phyloP scores from a whole-genome alignment of 1,284 basidiomycete genomes.

The Phellopilus nigrolimitatus region DNA sequence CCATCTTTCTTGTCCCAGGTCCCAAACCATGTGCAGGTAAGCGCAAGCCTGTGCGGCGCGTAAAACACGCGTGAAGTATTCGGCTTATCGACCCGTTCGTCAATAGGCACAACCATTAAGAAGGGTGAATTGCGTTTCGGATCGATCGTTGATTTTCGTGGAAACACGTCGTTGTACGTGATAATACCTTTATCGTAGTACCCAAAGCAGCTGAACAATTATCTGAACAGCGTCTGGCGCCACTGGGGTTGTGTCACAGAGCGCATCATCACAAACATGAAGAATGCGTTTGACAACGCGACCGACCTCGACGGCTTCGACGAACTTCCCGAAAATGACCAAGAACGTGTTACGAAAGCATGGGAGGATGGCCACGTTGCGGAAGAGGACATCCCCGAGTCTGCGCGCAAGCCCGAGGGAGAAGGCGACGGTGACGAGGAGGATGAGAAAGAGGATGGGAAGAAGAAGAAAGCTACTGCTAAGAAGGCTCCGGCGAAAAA shows the following conservation, averaged over 20 bases:
- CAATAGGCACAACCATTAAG: slow-evolving; percentile 59
- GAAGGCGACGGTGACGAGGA: slow-evolving; percentile 43
- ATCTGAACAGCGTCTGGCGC: slow-evolving; percentile 54
- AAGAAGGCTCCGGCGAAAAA: slow-evolving; percentile 22
- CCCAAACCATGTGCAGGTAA: slow-evolving; percentile 73
- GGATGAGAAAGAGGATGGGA: slow-evolving; percentile 30
- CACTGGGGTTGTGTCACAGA: slow-evolving; percentile 81
- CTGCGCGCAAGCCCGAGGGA: slow-evolving; percentile 54
- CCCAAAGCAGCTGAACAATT: slow-evolving; percentile 15
- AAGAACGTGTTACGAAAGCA: slow-evolving; percentile 62
- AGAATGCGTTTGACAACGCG: slow-evolving; percentile 52
- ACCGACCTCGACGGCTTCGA: slow-evolving; percentile 73
- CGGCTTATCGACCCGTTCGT: slow-evolving; percentile 19
- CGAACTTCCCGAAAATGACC: slow-evolving; percentile 57
- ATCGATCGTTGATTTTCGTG: slow-evolving; percentile 71
- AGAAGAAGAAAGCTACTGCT: slow-evolving; percentile 32
- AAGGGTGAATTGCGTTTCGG: slow-evolving; percentile 77
- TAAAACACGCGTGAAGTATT: slow-evolving; percentile 17
- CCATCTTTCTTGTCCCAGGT: slow-evolving; percentile 42
- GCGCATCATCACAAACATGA: slow-evolving; percentile 69
- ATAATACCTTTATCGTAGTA: slow-evolving; percentile 18
- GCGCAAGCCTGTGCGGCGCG: slow-evolving; percentile 17
- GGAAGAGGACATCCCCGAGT: slow-evolving; percentile 72
- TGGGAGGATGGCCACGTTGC: slow-evolving; percentile 73
- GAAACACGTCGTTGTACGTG: slow-evolving; percentile 66